phyloP scores from a whole-genome alignment of 495 filamentous ascomycete species.

The Hypomontagnella monticulosa region DNA sequence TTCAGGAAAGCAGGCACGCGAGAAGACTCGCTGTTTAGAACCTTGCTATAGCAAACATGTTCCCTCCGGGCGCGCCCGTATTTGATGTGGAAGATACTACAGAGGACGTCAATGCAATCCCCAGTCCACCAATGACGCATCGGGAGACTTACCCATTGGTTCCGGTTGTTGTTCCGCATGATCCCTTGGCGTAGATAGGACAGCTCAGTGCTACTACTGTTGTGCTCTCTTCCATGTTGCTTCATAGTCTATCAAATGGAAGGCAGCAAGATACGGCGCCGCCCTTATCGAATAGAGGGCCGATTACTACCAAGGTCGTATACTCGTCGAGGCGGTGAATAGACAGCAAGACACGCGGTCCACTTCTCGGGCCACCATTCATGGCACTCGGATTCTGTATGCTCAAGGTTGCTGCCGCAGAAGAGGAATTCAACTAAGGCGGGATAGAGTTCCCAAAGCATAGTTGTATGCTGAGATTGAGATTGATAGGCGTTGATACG shows the following conservation, averaged over 20 bases:
- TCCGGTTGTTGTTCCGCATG: conserved; percentile 16
- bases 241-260: conserved; percentile 35
- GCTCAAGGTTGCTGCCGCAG: conserved; percentile 46
- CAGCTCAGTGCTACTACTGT: conserved; percentile 42
- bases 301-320: conserved; percentile 46
- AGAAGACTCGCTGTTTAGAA: conserved; percentile 34
- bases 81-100: conserved; percentile 34
- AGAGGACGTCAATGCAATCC: conserved; percentile 32
- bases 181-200: conserved; percentile 21
- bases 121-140: conserved; percentile 23
- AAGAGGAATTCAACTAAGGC: conserved; percentile 41
- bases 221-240: conserved; percentile 28
- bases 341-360: conserved; percentile 39
- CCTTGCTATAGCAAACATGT: conserved; percentile 44
- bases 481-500: conserved; percentile 1
- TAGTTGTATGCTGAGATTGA: conserved; percentile 16
- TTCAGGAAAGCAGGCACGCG: conserved; percentile 39
- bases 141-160: conserved; percentile 33
- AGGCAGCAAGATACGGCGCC: conserved; percentile 34
- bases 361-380: conserved; percentile 46
- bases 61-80: conserved; percentile 37
- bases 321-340: conserved; percentile 42
- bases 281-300: conserved; percentile 43
- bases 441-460: conserved; percentile 29
- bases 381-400: neutral